Evolutionary conservation across 805 yeast genomes (phyloP), one percentile per base, ranked within the genome.

Genomic region (Cyberlindnera veronae): DNA sequence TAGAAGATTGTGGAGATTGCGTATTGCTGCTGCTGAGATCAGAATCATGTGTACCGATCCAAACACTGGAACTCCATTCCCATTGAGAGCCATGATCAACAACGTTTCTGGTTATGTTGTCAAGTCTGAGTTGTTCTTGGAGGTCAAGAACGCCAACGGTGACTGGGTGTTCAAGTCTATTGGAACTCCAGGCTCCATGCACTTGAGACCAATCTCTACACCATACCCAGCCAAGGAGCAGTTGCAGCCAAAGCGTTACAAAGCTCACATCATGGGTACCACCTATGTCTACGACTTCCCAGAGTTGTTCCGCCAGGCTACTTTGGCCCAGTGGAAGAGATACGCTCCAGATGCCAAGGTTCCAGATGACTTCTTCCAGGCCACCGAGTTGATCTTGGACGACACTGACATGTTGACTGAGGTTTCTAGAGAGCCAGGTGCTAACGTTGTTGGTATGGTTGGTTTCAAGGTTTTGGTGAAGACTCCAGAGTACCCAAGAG

Each of bases 221-320:
- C 96, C 97, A 36, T 95, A 93, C 62, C 95, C 98, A 44, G 95
- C 95, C 23, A 93, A 93, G 73, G 99, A 93, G 69, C 90, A 95
- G 71, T 76, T 93, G 58, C 99, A 93, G 72, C 97, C 98, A 56
- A 93, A 93, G 68, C 88, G 99, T 69, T 95, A 95, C 74, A 86
- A 84, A 71, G 99, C 99, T 36, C 98, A 93, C 67, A 75, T 87
- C 57, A 84, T 93, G 90, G 99, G 99, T 49, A 93, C 99, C 15
- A 90, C 99, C 10, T 93, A 88, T 61, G 96, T 88, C 36, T 93
- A 95, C 60, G 99, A 93, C 67, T 95, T 93, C 93, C 99, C 99
- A 38, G 99, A 93, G 63, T 71, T 93, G 58, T 93, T 95, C 84
- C 86, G 90, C 58, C 97, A 93, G 70, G 95, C 96, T 28, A 75